Conservation (phyloP, 768 basidiomycete species). For the Phlebiopsis flavidoalba region DNA sequence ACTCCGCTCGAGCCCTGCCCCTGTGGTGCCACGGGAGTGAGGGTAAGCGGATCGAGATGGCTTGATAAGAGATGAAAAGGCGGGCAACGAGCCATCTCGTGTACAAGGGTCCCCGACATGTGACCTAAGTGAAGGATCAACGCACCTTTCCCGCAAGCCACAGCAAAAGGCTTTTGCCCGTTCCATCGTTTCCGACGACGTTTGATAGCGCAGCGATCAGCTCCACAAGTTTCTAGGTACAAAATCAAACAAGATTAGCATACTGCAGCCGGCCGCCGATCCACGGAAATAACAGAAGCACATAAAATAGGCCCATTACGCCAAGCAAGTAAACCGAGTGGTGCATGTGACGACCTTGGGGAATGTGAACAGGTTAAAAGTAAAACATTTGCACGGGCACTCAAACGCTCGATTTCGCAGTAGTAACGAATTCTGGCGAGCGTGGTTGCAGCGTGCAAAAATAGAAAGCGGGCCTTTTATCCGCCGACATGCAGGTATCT, state of each 20-base stretch:
- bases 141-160: constrained; percentile 85
- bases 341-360: not conserved
- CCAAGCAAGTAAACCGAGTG: not conserved
- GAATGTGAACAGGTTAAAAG: not conserved
- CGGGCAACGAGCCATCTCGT: not conserved
- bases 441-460: not conserved
- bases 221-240: constrained; percentile 78
- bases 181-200: constrained; percentile 68
- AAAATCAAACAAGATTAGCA: not conserved
- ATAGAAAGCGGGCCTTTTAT: not conserved
- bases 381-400: not conserved
- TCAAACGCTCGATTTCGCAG: not conserved
- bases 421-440: not conserved
- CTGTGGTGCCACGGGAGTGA: not conserved
- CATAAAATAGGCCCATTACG: not conserved
- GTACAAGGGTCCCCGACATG: not conserved
- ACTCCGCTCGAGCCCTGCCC: not conserved
- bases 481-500: not conserved
- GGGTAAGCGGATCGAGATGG: not conserved
- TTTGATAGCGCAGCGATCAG: constrained; percentile 92
- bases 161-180: constrained; percentile 76
- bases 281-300: no score
- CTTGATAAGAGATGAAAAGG: not conserved
- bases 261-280: not conserved
- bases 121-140: not conserved